Conservation (phyloP, 495 filamentous ascomycete species). For the Aspergillus egyptiacus region DNA sequence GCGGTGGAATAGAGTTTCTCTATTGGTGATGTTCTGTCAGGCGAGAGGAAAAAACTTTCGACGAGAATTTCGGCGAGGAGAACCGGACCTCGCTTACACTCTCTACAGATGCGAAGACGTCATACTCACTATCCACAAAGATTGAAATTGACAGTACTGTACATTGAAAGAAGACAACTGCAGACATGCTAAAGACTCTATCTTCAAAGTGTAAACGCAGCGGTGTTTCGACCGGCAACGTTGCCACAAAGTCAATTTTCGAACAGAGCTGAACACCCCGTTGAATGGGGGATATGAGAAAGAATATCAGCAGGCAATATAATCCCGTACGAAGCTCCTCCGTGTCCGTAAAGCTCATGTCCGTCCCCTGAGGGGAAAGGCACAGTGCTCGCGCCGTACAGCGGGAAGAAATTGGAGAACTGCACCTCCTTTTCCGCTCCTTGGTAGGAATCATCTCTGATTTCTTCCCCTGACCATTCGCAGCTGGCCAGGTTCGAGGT, state of each 20-base stretch:
- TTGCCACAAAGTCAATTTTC: not conserved
- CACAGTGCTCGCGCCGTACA: not conserved
- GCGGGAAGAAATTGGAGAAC: not conserved
- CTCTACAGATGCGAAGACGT: not conserved
- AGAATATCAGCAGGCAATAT: not conserved
- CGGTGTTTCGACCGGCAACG: not conserved
- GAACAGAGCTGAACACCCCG: not conserved
- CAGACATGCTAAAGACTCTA: too few species aligned
- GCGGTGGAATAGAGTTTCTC: not conserved
- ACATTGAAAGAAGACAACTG: too few species aligned
- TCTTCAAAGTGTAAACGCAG: too few species aligned
- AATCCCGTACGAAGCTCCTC: not conserved
- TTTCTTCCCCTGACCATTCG: not conserved
- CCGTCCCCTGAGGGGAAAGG: not conserved
- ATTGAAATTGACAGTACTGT: too few species aligned
- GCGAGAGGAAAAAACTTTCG: not conserved
- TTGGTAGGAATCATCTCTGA: not conserved
- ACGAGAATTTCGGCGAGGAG: constrained; percentile 3
- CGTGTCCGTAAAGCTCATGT: not conserved
- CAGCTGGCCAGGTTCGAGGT: not conserved
- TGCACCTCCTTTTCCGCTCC: not conserved
- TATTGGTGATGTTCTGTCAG: not conserved
- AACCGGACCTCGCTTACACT: not conserved
- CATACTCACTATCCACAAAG: too few species aligned
- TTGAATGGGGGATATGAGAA: not conserved